Conservation (phyloP, 2,329 filamentous ascomycete species). For the Fusarium multiceps region DNA sequence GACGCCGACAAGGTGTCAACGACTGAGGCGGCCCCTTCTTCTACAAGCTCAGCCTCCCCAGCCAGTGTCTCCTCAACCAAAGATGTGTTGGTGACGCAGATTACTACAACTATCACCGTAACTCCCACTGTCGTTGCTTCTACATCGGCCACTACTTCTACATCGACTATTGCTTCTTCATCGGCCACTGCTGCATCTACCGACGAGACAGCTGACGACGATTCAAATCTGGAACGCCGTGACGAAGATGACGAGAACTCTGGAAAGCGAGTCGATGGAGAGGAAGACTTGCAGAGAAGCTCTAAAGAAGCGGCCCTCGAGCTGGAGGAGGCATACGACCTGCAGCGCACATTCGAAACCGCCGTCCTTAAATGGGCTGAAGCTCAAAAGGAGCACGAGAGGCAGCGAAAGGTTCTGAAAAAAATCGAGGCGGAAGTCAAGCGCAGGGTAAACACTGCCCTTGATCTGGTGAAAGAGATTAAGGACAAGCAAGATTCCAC, state of each 20-base stretch:
- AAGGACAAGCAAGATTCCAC: background rate
- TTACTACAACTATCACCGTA: conserved; percentile 17
- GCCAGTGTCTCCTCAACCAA: background rate
- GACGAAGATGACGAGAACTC: background rate
- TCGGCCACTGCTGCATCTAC: background rate
- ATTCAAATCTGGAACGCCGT: background rate
- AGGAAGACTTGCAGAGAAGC: background rate
- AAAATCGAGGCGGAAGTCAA: background rate
- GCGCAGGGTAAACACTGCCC: background rate
- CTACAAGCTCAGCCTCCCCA: background rate
- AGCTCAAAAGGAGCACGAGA: background rate
- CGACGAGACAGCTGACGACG: background rate
- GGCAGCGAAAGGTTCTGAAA: background rate
- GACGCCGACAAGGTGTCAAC: background rate
- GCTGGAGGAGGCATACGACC: background rate
- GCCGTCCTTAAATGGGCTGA: background rate
- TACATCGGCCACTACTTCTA: background rate
- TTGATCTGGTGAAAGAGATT: background rate
- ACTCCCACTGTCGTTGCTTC: background rate
- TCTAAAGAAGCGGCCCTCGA: background rate
- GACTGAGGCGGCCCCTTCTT: background rate
- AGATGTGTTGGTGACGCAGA: background rate
- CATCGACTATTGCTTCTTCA: background rate
- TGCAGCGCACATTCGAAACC: background rate
- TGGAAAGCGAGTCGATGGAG: background rate